These are phyloP conservation scores for Penicillium sp. DNA, from an alignment of 2,329 filamentous ascomycete species.

Conservation along the genomic window DNA sequence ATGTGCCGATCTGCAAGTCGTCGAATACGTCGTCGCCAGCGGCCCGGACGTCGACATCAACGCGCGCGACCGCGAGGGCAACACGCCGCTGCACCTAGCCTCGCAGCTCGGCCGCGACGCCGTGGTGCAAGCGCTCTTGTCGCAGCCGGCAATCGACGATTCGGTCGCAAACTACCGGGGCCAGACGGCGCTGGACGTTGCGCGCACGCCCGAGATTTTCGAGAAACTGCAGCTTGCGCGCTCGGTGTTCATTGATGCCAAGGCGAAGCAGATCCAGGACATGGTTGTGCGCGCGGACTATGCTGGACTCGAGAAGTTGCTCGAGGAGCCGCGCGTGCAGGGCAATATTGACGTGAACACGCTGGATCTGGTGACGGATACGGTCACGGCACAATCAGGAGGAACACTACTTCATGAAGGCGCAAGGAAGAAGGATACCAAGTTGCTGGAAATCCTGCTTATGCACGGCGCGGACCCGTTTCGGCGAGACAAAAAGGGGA, in stretches of 20 bases:
- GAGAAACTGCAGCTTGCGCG: slow-evolving; percentile 87
- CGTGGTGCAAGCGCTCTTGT: slow-evolving; percentile 78
- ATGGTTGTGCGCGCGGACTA: slow-evolving; percentile 72
- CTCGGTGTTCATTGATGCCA: slow-evolving; percentile 83
- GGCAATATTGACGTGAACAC: slow-evolving; percentile 89
- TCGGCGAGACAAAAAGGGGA: slow-evolving; percentile 88
- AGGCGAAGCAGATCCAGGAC: slow-evolving; percentile 77
- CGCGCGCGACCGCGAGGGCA: slow-evolving; percentile 85
- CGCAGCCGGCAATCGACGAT: slow-evolving; percentile 82
- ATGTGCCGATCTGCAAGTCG: slow-evolving; percentile 85
- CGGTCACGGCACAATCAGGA: slow-evolving; percentile 71
- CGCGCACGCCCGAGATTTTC: slow-evolving; percentile 90
- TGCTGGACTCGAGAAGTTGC: slow-evolving; percentile 68
- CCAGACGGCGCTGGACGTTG: slow-evolving; percentile 80
- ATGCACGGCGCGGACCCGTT: slow-evolving; percentile 96
- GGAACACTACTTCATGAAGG: slow-evolving; percentile 93
- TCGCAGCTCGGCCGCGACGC: slow-evolving; percentile 74
- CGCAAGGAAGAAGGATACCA: slow-evolving; percentile 78
- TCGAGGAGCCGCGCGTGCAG: slow-evolving; percentile 82
- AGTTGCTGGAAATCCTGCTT: slow-evolving; percentile 82
- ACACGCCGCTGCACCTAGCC: slow-evolving; percentile 86
- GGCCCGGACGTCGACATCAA: slow-evolving; percentile 77
- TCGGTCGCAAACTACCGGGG: slow-evolving; percentile 79
- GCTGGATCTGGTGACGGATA: slow-evolving; percentile 79
- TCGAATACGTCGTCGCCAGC: slow-evolving; percentile 86